phyloP scores from a whole-genome alignment of 2,329 filamentous ascomycete species.

The Aspergillus tubingensis region DNA sequence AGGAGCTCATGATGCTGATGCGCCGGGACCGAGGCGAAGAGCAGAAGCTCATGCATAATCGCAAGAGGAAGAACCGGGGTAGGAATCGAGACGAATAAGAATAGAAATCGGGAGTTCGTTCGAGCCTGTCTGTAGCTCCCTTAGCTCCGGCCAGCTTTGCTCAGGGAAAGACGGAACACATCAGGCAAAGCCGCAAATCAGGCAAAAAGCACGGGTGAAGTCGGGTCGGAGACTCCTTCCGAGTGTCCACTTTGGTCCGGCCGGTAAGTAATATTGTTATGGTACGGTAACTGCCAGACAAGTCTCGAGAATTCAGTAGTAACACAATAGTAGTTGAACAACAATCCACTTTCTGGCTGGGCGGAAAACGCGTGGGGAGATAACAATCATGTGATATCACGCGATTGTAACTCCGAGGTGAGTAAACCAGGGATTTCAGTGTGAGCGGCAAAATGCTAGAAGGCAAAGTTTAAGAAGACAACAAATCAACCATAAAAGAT shows the following conservation, averaged over 20 bases:
- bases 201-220: constrained; percentile 15
- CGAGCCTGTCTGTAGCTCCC: neutral
- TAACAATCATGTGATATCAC: constrained; percentile 4
- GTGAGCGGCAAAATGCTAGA: neutral
- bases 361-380: neutral
- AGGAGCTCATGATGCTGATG: constrained; percentile 62
- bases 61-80: neutral
- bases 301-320: neutral
- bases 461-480: neutral
- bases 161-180: neutral
- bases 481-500: no score
- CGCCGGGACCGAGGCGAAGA: constrained; percentile 60
- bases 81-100: constrained; percentile 10
- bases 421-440: neutral
- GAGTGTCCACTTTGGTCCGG: constrained; percentile 3
- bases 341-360: neutral
- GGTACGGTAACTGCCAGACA: neutral
- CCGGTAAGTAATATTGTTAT: constrained; percentile 4
- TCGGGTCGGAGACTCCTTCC: constrained; percentile 14
- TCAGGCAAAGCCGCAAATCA: neutral
- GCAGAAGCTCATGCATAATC: constrained; percentile 63
- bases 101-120: neutral
- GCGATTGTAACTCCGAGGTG: neutral
- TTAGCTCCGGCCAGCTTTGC: neutral
- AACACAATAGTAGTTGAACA: neutral